Evolutionary conservation across 2,329 filamentous ascomycete species (phyloP), one percentile per base, ranked within the genome.

Genomic region (Pyricularia grisea): DNA sequence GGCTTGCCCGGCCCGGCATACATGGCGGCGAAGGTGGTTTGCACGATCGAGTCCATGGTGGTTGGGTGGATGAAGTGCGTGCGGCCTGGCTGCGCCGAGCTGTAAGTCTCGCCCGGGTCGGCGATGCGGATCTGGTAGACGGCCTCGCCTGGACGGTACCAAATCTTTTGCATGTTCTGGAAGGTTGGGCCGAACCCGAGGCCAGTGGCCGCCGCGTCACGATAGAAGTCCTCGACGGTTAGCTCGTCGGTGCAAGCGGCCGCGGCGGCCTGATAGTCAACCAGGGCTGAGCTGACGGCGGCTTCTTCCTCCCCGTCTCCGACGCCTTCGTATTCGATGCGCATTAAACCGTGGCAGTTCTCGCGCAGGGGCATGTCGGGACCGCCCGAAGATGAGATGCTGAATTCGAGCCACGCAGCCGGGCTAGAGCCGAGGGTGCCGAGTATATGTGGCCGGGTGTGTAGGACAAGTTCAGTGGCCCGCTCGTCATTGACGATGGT

Each of bases 401-500:
- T 70, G n/a, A 72, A 72, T 36, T 72, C 71, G 60, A 69, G 55
- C 71, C 71, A 72, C 7, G 55, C 65, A 2, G 61, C 50, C 4
- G 50, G 20, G 25, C 11, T 14, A 4, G 30, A 30, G 23, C 28
- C n/a, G 33, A 65, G 50, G 60, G 61, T 63, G 42, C 50, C 28
- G 30, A 70, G 66, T 17, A 60, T 31, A 23, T 68, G 68, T 1
- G 68, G 65, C 7, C 71, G 50, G 12, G 71, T 67, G 64, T 70
- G 70, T 66, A 72, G 67, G 20, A 69, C 67, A 2, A 70, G 61
- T 65, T 71, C 70, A 25, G 70, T 58, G 12, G 42, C 20, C 17
- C 80, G 80, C 25, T 81, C 73, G 1, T 79, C 75, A 6, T 84
- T 84, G 2, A 85, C 77, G 2, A 55, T 55, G 12, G 17, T 14